phyloP scores from a whole-genome alignment of 768 basidiomycete genomes.

The Boletellus ananas region DNA sequence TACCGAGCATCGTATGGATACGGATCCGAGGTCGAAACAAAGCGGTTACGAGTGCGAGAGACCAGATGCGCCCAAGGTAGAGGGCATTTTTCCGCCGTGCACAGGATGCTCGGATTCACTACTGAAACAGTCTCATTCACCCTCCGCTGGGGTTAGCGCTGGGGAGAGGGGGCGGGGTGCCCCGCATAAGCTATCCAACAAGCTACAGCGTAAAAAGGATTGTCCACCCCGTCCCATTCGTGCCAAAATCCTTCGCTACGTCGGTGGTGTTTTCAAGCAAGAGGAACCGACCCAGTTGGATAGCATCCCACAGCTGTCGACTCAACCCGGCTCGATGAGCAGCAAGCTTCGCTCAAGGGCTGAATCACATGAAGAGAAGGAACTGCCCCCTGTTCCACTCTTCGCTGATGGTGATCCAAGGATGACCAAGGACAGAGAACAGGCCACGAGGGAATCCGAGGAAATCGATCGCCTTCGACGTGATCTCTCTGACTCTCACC shows the following conservation, averaged over 20 bases:
- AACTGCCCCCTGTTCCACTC: too few relatives aligned
- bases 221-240: background rate
- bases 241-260: background rate
- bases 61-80: background rate
- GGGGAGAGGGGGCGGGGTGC: background rate
- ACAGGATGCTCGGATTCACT: background rate
- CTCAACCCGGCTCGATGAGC: too few relatives aligned
- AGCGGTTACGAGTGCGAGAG: background rate
- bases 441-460: background rate
- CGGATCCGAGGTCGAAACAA: background rate
- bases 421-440: background rate
- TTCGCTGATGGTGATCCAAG: background rate
- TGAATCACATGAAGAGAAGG: too few relatives aligned
- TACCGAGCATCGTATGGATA: background rate
- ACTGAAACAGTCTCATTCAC: background rate
- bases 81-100: background rate
- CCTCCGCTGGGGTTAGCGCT: background rate
- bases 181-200: background rate
- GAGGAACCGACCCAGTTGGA: too few relatives aligned
- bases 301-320: too few relatives aligned
- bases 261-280: too few relatives aligned
- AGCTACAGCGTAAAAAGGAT: background rate
- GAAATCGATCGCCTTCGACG: constrained; percentile 4
- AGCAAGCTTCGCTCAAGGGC: too few relatives aligned
- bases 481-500: constrained; percentile 1